Conservation (phyloP, 495 filamentous ascomycete genomes). For the Penicillium salamii region DNA sequence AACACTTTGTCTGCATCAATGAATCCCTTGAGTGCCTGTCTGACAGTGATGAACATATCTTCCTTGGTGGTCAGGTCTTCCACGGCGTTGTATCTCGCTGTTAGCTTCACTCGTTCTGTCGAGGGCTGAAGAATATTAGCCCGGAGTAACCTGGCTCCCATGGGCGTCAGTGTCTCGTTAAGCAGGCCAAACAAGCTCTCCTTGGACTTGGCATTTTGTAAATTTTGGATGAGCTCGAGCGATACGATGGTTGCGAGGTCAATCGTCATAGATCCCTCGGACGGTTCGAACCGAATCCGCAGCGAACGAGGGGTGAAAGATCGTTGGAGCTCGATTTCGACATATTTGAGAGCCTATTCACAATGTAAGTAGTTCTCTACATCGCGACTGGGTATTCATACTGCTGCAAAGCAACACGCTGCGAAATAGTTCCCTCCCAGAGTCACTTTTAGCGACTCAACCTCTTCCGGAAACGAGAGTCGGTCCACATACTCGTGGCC, state of each 20-base stretch:
- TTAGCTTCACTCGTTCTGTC: constrained; percentile 61
- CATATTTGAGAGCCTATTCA: constrained; percentile 71
- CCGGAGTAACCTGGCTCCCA: constrained; percentile 78
- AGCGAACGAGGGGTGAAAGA: constrained; percentile 75
- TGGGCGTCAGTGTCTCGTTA: constrained; percentile 81
- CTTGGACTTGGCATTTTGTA: constrained; percentile 69
- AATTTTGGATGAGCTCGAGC: constrained; percentile 87
- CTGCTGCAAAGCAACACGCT: constrained; percentile 83
- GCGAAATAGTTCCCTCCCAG: constrained; percentile 87
- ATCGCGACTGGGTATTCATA: constrained; percentile 37
- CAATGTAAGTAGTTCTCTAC: constrained; percentile 18
- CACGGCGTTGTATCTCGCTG: constrained; percentile 73
- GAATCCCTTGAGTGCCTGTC: constrained; percentile 71
- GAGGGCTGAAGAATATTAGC: constrained; percentile 88
- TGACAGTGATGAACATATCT: constrained; percentile 78
- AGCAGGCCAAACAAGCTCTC: constrained; percentile 79
- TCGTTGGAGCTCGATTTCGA: constrained; percentile 63
- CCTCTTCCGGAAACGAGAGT: constrained; percentile 72
- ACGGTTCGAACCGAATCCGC: constrained; percentile 81
- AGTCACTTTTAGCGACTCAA: constrained; percentile 73
- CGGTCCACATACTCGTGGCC: constrained; percentile 77
- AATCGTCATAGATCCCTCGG: constrained; percentile 91
- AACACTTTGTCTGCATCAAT: constrained; percentile 48
- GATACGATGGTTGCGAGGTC: constrained; percentile 81
- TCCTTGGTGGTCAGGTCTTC: constrained; percentile 82